phyloP scores from a whole-genome alignment of 495 filamentous ascomycete species.

The Talaromyces adpressus region DNA sequence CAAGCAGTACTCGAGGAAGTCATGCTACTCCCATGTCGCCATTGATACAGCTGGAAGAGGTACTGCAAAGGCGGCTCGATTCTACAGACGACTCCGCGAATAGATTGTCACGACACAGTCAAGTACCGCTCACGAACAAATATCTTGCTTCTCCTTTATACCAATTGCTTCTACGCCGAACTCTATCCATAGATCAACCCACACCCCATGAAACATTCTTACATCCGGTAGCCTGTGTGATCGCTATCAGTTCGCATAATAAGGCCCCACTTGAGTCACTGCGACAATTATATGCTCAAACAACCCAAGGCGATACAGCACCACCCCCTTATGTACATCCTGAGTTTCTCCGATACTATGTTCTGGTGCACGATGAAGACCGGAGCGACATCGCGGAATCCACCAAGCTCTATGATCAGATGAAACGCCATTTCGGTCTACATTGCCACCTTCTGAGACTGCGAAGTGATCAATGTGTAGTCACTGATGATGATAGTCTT shows the following conservation, averaged over 20 bases:
- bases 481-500: slow-evolving; percentile 88
- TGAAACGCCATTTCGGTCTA: slow-evolving; percentile 94
- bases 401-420: slow-evolving; percentile 85
- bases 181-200: slow-evolving; percentile 70
- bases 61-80: slow-evolving; percentile 42
- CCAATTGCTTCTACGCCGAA: slow-evolving; percentile 69
- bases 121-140: slow-evolving; percentile 18
- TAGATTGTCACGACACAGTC: slow-evolving; percentile 29
- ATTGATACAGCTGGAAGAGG: slow-evolving; percentile 52
- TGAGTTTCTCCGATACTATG: slow-evolving; percentile 91
- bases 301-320: slow-evolving; percentile 56
- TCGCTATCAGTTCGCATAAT: slow-evolving; percentile 87
- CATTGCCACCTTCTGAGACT: slow-evolving; percentile 90
- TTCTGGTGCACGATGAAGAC: slow-evolving; percentile 96
- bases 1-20: slow-evolving; percentile 13
- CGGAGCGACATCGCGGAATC: slow-evolving; percentile 84
- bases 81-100: slow-evolving; percentile 23
- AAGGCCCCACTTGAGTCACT: slow-evolving; percentile 74
- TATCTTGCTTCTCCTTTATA: slow-evolving; percentile 58
- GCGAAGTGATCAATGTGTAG: slow-evolving; percentile 74
- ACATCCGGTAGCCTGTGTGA: slow-evolving; percentile 92
- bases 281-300: slow-evolving; percentile 70
- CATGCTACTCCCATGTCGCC: slow-evolving; percentile 18
- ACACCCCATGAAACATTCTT: slow-evolving; percentile 86
- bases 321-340: slow-evolving; percentile 77